phyloP scores from a whole-genome alignment of 83 land plant species.

The Isoetes engelmannii region DNA sequence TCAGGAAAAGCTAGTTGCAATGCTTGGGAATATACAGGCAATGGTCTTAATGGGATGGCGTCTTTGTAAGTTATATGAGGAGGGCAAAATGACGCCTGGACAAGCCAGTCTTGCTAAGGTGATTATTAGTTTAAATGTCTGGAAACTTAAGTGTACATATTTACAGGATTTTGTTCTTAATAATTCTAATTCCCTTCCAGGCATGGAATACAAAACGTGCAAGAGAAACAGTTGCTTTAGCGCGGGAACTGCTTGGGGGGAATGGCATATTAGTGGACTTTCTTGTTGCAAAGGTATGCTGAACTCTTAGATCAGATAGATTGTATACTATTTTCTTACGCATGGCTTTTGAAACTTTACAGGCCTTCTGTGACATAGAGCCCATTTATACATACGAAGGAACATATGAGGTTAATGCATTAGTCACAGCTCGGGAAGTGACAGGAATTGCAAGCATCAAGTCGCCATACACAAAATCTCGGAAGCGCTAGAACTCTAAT shows the following conservation, averaged over 20 bases:
- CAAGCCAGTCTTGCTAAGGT: slow-evolving; percentile 94
- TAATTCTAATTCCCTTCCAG: slow-evolving; percentile 25
- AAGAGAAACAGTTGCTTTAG: slow-evolving; percentile 79
- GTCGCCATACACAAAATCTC: slow-evolving; percentile 18
- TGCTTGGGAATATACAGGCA: slow-evolving; percentile 90
- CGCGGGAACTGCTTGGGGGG: slow-evolving; percentile 89
- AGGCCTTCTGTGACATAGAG: slow-evolving; percentile 87
- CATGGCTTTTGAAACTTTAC: slow-evolving; percentile 5
- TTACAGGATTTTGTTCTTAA: slow-evolving; percentile 1
- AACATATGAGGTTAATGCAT: slow-evolving; percentile 65
- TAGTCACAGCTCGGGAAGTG: slow-evolving; percentile 73
- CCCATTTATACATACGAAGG: slow-evolving; percentile 81
- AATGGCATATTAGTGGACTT: slow-evolving; percentile 91
- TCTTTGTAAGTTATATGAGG: slow-evolving; percentile 75
- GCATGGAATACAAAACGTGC: slow-evolving; percentile 76
- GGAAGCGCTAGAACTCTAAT: no score
- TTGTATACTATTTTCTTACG: background rate
- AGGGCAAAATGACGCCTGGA: slow-evolving; percentile 84
- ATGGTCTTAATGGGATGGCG: slow-evolving; percentile 93
- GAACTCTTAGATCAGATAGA: background rate
- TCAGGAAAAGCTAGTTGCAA: slow-evolving; percentile 79
- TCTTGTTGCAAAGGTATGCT: slow-evolving; percentile 83
- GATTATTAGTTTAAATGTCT: background rate
- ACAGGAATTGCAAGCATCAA: slow-evolving; percentile 78
- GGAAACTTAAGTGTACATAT: background rate